phyloP scores from a whole-genome alignment of 164 flowering plant species.

The Malania oleifera region DNA sequence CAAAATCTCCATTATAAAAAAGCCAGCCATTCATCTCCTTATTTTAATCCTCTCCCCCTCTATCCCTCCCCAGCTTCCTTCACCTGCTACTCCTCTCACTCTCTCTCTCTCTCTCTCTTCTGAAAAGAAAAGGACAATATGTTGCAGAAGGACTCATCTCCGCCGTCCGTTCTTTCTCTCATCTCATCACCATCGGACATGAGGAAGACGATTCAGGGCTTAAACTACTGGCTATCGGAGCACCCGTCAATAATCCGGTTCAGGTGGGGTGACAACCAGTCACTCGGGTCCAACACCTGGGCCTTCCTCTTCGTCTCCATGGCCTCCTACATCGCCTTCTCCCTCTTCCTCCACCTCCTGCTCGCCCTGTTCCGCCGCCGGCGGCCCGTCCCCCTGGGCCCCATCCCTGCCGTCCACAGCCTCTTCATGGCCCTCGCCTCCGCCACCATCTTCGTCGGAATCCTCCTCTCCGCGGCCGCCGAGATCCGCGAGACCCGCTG shows the following conservation, averaged over 20 bases:
- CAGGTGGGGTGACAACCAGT: conserved; percentile 70
- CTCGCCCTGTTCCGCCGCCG: conserved; percentile 25
- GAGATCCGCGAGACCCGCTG: conserved; percentile 87
- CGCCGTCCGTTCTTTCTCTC: no score
- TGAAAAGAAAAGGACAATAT: no score
- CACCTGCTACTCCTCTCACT: no score
- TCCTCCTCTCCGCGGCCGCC: conserved; percentile 49
- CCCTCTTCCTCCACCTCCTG: conserved; percentile 41
- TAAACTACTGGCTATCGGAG: conserved; percentile 57
- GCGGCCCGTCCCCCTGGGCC: conserved; percentile 53
- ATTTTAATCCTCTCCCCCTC: no score
- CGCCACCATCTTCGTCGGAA: conserved; percentile 52
- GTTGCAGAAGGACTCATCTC: no score
- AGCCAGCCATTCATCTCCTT: no score
- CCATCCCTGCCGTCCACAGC: conserved; percentile 65
- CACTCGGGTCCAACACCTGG: conserved; percentile 87
- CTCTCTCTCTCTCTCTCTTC: no score
- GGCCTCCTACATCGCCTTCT: conserved; percentile 35
- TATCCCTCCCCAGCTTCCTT: no score
- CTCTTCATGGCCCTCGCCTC: conserved; percentile 57
- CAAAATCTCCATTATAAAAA: no score
- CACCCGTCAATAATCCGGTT: conserved; percentile 64
- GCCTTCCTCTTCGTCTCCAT: conserved; percentile 64
- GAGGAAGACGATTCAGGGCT: conserved; percentile 3
- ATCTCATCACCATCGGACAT: neutral